phyloP scores from a whole-genome alignment of 1,284 basidiomycete species.

The Cryptococcus sp. region DNA sequence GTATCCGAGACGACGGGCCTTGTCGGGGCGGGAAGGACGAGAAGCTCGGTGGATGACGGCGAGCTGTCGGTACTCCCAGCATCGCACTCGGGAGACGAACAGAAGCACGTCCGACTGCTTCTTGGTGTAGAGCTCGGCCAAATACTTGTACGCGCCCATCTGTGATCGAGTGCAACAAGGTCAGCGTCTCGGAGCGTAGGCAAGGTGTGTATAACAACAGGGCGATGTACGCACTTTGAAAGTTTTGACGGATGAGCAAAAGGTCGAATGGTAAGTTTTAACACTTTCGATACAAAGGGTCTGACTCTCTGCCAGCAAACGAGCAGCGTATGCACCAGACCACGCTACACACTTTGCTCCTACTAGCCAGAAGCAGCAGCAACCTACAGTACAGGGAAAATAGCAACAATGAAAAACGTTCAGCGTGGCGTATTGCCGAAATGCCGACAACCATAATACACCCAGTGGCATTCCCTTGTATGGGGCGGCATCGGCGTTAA shows the following conservation, averaged over 20 bases:
- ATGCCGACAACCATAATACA: neutral
- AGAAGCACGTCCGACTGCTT: conserved; percentile 78
- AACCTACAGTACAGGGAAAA: too few relatives aligned
- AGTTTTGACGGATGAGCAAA: conserved; percentile 1
- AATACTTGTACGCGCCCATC: conserved; percentile 85
- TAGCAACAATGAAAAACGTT: too few relatives aligned
- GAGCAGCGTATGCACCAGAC: neutral
- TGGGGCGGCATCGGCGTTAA: neutral
- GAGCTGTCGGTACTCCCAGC: conserved; percentile 99
- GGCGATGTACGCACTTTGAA: conserved; percentile 4
- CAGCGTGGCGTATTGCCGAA: neutral
- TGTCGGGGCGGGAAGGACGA: conserved; percentile 97
- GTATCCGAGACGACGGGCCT: conserved; percentile 98
- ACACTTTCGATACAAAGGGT: conserved; percentile 1
- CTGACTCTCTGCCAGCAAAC: neutral
- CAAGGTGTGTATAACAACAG: neutral
- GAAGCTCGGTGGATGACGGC: conserved; percentile 98
- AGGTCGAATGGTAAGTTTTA: neutral
- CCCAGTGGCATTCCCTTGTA: too few relatives aligned
- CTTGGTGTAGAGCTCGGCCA: conserved; percentile 74
- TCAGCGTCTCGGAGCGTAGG: neutral
- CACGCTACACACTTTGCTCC: too few relatives aligned
- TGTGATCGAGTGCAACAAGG: conserved; percentile 5
- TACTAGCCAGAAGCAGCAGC: too few relatives aligned
- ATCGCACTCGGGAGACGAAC: conserved; percentile 96